phyloP scores from a whole-genome alignment of 768 basidiomycete species.

The Mrakia frigida region DNA sequence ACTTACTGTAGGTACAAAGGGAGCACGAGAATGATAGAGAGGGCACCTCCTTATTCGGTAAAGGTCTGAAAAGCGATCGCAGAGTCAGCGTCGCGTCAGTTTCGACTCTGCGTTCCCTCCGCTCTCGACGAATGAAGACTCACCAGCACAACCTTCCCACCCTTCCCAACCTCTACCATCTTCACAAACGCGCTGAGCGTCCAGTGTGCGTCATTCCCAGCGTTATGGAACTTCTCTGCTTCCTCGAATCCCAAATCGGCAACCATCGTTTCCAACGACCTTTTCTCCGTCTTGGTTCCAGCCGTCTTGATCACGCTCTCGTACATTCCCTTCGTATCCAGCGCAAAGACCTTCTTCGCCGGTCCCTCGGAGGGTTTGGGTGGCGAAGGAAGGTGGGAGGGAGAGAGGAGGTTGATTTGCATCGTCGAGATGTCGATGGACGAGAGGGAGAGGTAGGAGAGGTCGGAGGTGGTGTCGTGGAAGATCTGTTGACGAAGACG shows the following conservation, averaged over 20 bases:
- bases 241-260: constrained; percentile 58
- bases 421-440: constrained; percentile 48
- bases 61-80: too few species aligned
- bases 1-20: too few species aligned
- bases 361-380: constrained; percentile 40
- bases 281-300: constrained; percentile 48
- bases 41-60: too few species aligned
- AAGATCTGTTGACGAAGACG: constrained; percentile 58
- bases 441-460: constrained; percentile 53
- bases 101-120: too few species aligned
- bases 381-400: constrained; percentile 55
- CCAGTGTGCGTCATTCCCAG: constrained; percentile 71
- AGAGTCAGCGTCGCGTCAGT: too few species aligned
- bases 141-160: neutral
- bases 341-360: constrained; percentile 49
- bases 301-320: constrained; percentile 64
- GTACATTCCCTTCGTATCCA: constrained; percentile 73
- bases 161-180: neutral
- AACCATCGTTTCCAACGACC: constrained; percentile 60
- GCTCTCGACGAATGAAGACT: neutral
- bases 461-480: constrained; percentile 70
- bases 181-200: neutral
- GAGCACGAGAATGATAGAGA: too few species aligned
- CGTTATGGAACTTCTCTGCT: constrained; percentile 59
- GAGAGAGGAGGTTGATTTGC: constrained; percentile 52